Conservation (phyloP, 441 rosid species). For the Bocquillonia castaneifolia region DNA sequence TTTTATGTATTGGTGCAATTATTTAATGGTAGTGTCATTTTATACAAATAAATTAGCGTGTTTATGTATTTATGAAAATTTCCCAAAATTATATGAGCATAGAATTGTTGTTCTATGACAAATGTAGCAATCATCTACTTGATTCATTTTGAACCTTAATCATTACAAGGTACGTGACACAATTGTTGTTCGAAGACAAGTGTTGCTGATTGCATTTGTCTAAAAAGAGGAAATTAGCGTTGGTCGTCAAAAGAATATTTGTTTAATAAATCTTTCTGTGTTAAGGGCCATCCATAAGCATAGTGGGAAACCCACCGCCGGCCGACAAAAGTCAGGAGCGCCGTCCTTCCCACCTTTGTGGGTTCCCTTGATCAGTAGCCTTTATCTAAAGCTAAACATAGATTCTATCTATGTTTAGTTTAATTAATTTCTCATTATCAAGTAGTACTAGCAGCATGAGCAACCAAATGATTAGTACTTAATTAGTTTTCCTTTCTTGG, state of each 20-base stretch:
- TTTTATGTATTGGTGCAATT: too few relatives aligned
- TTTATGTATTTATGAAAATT: too few relatives aligned
- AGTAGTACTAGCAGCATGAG: background rate
- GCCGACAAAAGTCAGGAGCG: conserved; percentile 40
- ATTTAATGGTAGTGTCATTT: too few relatives aligned
- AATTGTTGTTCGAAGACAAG: background rate
- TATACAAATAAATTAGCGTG: too few relatives aligned
- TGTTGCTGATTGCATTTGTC: background rate
- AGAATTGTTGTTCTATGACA: background rate
- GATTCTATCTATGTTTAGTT: conserved; percentile 5
- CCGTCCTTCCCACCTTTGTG: conserved; percentile 38
- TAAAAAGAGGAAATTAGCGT: background rate
- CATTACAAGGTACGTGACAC: background rate
- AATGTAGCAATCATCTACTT: background rate
- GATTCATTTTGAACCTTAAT: background rate
- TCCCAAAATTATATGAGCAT: too few relatives aligned
- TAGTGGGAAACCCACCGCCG: conserved; percentile 56
- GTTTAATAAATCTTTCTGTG: conserved; percentile 15
- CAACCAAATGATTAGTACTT: conserved; percentile 1
- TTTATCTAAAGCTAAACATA: conserved; percentile 26
- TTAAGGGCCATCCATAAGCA: conserved; percentile 11
- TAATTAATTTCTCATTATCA: conserved; percentile 7
- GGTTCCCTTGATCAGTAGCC: conserved; percentile 31
- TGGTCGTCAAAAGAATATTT: background rate
- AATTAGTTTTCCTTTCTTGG: background rate